These are phyloP conservation scores for Chlamydomonas asymmetrica DNA, from an alignment of 139 green algal species.

Conservation along the genomic window DNA sequence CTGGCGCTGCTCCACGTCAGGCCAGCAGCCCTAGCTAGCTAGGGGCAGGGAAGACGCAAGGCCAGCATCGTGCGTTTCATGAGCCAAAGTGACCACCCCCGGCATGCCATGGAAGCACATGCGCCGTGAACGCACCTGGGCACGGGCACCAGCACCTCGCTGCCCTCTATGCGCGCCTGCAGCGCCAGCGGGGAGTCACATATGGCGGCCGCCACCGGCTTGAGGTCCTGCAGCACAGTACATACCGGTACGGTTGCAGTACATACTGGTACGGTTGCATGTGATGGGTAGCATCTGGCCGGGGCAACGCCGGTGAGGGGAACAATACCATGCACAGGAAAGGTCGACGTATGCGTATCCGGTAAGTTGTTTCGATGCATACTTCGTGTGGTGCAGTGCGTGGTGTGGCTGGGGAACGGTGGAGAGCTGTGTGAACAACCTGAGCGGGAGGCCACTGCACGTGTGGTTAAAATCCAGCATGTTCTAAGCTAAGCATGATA, in stretches of 20 bases:
- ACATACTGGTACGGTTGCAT: background rate
- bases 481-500: too few relatives aligned
- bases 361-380: background rate
- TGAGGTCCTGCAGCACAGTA: conserved; percentile 44
- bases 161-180: conserved; percentile 31
- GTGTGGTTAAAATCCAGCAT: too few relatives aligned
- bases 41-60: too few relatives aligned
- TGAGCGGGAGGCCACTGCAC: too few relatives aligned
- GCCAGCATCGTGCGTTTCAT: too few relatives aligned
- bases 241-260: background rate
- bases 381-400: background rate
- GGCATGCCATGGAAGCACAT: background rate
- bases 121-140: conserved; percentile 3
- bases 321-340: too few relatives aligned
- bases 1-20: too few relatives aligned
- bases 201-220: conserved; percentile 64
- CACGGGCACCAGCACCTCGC: conserved; percentile 47
- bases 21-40: too few relatives aligned
- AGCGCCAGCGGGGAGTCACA: conserved; percentile 63
- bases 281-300: background rate
- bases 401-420: background rate
- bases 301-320: background rate
- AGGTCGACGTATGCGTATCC: background rate
- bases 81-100: background rate
- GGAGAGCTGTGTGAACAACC: too few relatives aligned